A percentile compares a stretch with the other conserved stretches of the same genome.
phyloP scores from a whole-genome alignment of 129 eudicot genomes.

The Pulicaria dysenterica region DNA sequence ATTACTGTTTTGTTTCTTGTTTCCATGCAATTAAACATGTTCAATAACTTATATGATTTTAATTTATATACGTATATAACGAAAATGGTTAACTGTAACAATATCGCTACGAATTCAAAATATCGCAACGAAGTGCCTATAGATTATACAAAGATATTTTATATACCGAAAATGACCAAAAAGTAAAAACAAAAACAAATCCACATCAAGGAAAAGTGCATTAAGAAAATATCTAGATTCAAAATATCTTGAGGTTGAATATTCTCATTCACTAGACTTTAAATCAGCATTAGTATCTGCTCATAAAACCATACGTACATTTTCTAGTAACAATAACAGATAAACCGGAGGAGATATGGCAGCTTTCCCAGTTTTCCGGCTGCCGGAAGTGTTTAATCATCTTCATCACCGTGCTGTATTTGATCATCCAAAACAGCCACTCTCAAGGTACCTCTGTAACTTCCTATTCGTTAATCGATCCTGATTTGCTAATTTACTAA shows the following conservation, averaged over 20 bases:
- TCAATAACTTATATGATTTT: no score
- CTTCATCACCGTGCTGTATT: slow-evolving; percentile 23
- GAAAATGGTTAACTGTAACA: no score
- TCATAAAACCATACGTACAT: slow-evolving; percentile 14
- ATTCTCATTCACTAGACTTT: slow-evolving; percentile 6
- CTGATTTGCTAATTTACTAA: not conserved
- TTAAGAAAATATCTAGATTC: slow-evolving; percentile 24
- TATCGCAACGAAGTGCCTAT: no score
- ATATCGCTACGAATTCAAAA: no score
- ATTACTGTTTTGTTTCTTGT: no score
- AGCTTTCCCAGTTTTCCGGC: slow-evolving; percentile 37
- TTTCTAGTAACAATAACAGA: not conserved
- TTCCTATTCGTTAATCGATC: not conserved
- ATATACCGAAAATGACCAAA: slow-evolving; percentile 7
- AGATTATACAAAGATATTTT: not conserved
- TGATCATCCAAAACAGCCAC: slow-evolving; percentile 31
- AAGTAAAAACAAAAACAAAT: no score
- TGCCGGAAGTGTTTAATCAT: slow-evolving; percentile 29
- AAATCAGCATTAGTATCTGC: not conserved
- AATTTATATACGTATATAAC: no score
- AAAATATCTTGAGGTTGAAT: slow-evolving; percentile 36
- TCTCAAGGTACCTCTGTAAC: slow-evolving; percentile 32
- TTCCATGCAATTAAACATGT: no score
- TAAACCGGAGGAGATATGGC: slow-evolving; percentile 35
- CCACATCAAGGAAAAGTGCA: slow-evolving; percentile 36